phyloP scores from a whole-genome alignment of 352 stramenopile genomes.

The Pythium aquatile region DNA sequence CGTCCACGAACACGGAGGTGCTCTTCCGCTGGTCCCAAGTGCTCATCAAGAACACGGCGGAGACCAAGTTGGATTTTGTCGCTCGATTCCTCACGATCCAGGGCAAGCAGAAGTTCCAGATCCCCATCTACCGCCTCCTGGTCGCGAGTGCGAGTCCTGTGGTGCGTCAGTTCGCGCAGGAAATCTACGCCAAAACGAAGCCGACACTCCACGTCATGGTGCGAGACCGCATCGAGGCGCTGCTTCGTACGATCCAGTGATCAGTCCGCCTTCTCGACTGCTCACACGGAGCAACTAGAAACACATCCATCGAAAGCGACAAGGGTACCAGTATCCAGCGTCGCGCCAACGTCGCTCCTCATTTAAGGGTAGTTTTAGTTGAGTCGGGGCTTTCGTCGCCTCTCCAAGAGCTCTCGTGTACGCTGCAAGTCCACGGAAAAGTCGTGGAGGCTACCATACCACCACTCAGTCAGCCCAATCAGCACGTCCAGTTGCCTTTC shows the following conservation, averaged over 20 bases:
- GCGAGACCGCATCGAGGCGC: conserved; percentile 56
- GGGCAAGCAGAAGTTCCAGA: conserved; percentile 82
- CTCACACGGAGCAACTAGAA: not conserved
- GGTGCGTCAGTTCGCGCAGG: conserved; percentile 42
- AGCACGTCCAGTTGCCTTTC: not conserved
- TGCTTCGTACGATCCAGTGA: conserved; percentile 36
- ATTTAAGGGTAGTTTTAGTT: not conserved
- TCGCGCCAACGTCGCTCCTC: not conserved
- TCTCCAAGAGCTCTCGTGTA: conserved; percentile 30
- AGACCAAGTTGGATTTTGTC: conserved; percentile 45
- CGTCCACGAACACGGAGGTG: conserved; percentile 62
- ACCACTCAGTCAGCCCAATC: not conserved
- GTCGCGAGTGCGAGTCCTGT: conserved; percentile 37
- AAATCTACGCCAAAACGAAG: conserved; percentile 46
- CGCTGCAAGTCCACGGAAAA: conserved; percentile 39
- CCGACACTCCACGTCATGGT: conserved; percentile 77
- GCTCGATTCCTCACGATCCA: conserved; percentile 59
- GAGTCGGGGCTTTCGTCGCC: conserved; percentile 5
- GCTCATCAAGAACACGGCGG: conserved; percentile 62
- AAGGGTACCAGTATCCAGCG: not conserved
- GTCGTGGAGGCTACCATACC: conserved; percentile 33
- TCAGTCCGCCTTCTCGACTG: not conserved
- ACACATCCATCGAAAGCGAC: not conserved
- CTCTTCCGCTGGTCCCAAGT: conserved; percentile 65
- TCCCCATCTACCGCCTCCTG: conserved; percentile 66